Evolutionary conservation across 2,329 filamentous ascomycete genomes (phyloP), one percentile per base, ranked within the genome.

Genomic region (Hymenoscyphus fructigenus): DNA sequence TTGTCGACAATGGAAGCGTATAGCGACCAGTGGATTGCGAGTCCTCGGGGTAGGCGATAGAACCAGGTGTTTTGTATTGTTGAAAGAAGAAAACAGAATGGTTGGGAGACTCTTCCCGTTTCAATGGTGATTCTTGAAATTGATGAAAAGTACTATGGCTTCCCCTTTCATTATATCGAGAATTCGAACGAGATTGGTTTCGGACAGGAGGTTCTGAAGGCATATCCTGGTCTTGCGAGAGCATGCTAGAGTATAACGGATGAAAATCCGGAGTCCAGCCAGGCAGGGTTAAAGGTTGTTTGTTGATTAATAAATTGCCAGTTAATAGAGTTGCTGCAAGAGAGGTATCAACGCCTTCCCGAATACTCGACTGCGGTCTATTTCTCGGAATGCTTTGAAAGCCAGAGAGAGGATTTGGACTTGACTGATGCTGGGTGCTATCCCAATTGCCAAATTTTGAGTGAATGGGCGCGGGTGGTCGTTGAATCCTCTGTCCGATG

Each of bases 401-500:
- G 14, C 58, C 15, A 50, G 58, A 47, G 32, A 29, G 28, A 10
- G 23, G 14, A n/a, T 32, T 53, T 29, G 41, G 28, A 29, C 59
- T 60, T 14, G 32, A 55, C 3, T n/a, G 2, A 14, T 36, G 47
- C 23, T 29, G 44, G 17, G 17, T 57, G 23, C 29, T 56, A 23
- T 29, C 47, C 29, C 26, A 57, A 26, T 12, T 10, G 4, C 41
- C 41, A 29, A 32, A 28, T n/a, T 20, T 14, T 17, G 41, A 26
- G 20, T 4, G 47, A 26, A 53, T n/a, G 10, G 26, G 41, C 26
- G 15, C 17, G 26, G 44, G 59, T 47, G 59, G 44, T 12, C 59
- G 64, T 57, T 63, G 65, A 55, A 57, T 41, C 38, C 41, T 65
- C 36, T 65, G 44, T 23, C 26, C 41, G n/a, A 28, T 23, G 36